Conservation (phyloP, 768 basidiomycete species). For the Suillus americanus region DNA sequence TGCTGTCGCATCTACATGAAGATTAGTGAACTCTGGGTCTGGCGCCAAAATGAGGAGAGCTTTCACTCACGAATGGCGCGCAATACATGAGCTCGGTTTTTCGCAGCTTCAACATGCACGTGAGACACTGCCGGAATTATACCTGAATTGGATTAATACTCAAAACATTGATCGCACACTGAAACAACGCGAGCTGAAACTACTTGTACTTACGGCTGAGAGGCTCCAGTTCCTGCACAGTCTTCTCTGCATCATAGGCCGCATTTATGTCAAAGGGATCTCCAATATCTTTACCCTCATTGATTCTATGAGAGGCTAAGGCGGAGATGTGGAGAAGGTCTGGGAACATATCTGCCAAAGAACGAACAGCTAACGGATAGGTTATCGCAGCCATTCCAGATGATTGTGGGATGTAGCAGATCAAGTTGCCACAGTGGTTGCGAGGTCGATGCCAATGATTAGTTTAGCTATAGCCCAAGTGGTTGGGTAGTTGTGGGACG, state of each 20-base stretch:
- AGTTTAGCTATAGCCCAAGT: no score
- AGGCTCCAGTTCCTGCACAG: not conserved
- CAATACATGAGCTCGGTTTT: not conserved
- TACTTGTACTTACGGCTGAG: not conserved
- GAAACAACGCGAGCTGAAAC: not conserved
- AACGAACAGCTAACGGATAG: not conserved
- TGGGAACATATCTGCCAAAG: not conserved
- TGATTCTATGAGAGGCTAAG: not conserved
- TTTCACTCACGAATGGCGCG: not conserved
- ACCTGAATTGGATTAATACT: not conserved
- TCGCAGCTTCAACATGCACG: not conserved
- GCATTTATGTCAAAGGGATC: not conserved
- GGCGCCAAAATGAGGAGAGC: not conserved
- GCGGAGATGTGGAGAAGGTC: not conserved
- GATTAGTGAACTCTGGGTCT: not conserved
- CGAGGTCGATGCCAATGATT: no score
- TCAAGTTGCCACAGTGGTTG: no score
- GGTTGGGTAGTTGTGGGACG: no score
- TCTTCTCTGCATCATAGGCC: not conserved
- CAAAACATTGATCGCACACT: not conserved
- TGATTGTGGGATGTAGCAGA: no score
- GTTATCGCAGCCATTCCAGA: not conserved
- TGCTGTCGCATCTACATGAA: not conserved
- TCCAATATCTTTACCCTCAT: not conserved
- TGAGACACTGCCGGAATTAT: not conserved